Conservation (phyloP, 352 stramenopile genomes). For the Elongisporangium undulatum region DNA sequence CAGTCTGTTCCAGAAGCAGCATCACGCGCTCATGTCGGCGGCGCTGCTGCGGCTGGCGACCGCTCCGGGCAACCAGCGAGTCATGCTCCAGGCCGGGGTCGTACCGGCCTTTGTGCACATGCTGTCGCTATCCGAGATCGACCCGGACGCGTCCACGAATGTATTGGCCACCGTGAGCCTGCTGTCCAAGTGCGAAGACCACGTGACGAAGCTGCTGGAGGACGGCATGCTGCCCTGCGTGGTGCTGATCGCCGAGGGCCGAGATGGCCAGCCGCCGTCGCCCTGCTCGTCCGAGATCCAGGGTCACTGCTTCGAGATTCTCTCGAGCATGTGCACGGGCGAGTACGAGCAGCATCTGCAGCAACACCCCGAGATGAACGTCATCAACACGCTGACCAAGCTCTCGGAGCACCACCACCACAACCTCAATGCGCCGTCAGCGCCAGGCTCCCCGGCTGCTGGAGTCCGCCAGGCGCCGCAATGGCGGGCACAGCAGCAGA, state of each 20-base stretch:
- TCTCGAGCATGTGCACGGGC: constrained; percentile 61
- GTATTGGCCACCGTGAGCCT: constrained; percentile 41
- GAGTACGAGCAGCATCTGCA: constrained; percentile 34
- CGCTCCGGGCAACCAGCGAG: constrained; percentile 54
- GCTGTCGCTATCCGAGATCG: constrained; percentile 20
- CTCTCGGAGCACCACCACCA: constrained; percentile 49
- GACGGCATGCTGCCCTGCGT: constrained; percentile 53
- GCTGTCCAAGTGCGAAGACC: constrained; percentile 39
- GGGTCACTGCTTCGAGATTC: constrained; percentile 63
- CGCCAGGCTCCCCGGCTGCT: constrained; percentile 1
- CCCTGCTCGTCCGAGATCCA: constrained; percentile 21
- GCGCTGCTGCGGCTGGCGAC: constrained; percentile 59
- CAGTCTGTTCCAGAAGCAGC: constrained; percentile 22
- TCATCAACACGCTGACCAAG: constrained; percentile 64
- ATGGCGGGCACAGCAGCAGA: constrained; percentile 5
- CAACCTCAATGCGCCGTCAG: constrained; percentile 1
- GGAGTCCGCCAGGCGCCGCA: constrained; percentile 6
- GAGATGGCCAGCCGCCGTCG: not conserved
- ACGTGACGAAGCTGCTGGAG: constrained; percentile 36
- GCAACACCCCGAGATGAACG: constrained; percentile 43
- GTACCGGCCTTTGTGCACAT: constrained; percentile 44
- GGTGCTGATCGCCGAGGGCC: constrained; percentile 40
- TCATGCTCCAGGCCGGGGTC: constrained; percentile 37
- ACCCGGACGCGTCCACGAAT: constrained; percentile 32
- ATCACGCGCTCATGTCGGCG: constrained; percentile 39